Evolutionary conservation across 2,329 filamentous ascomycete genomes (phyloP).

Genomic region (Fusarium sp.): DNA sequence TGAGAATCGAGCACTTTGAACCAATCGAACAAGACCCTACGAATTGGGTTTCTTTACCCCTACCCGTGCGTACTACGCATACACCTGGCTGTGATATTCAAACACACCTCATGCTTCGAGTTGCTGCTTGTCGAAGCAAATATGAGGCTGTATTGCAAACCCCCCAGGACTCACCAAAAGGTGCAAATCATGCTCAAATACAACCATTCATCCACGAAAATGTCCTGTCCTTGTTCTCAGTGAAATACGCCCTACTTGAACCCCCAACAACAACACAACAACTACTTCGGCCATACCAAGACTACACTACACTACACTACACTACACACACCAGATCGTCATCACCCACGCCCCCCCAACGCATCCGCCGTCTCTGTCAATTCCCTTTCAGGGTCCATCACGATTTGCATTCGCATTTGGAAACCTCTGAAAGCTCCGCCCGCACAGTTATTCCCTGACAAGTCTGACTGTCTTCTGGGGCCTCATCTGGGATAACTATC

Average conservation of each 20-base stretch:
- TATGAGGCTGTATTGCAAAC: background rate
- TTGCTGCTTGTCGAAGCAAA: background rate
- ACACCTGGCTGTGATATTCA: slow-evolving; percentile 6
- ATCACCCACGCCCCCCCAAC: slow-evolving; percentile 11
- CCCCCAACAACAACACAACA: background rate
- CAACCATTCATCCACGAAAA: background rate
- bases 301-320: background rate
- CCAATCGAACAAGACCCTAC: slow-evolving; percentile 8
- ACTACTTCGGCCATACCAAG: background rate
- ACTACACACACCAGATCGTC: background rate
- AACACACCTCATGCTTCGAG: background rate
- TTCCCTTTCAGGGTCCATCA: slow-evolving; percentile 26
- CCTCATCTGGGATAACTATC: slow-evolving; percentile 22
- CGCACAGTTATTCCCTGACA: slow-evolving; percentile 1
- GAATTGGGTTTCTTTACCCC: background rate
- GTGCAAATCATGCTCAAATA: background rate
- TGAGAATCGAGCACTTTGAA: slow-evolving; percentile 23
- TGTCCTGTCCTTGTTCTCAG: no score
- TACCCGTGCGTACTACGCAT: background rate
- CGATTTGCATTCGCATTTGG: slow-evolving; percentile 20
- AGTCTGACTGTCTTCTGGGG: background rate
- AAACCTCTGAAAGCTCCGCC: slow-evolving; percentile 6
- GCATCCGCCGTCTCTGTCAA: slow-evolving; percentile 2
- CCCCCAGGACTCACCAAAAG: background rate
- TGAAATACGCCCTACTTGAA: background rate